Percentiles rank a stretch among this genome's conserved stretches.
phyloP scores from a whole-genome alignment of 2,329 filamentous ascomycete genomes.

The Colletotrichum sp. region DNA sequence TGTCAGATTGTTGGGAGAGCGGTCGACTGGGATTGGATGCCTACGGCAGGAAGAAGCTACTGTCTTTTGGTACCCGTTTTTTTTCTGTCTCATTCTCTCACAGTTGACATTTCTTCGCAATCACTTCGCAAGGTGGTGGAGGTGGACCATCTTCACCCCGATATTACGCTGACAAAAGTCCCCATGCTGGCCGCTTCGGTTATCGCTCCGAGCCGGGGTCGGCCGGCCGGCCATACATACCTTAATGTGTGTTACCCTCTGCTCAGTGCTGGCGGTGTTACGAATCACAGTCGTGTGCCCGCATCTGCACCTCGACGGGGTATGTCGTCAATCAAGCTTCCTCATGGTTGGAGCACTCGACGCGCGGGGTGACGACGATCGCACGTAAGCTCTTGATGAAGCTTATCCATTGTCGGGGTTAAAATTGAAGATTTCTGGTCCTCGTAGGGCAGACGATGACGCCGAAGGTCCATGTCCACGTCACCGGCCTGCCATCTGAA shows the following conservation, averaged over 20 bases:
- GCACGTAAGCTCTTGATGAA: constrained; percentile 16
- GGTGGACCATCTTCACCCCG: constrained; percentile 7
- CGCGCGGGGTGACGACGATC: constrained; percentile 14
- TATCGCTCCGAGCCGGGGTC: neutral
- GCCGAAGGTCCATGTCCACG: neutral
- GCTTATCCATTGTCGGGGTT: neutral
- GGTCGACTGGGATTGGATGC: neutral
- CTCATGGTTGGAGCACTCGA: neutral
- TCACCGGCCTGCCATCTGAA: neutral
- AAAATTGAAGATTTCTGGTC: neutral
- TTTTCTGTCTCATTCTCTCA: neutral
- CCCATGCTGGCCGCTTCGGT: neutral
- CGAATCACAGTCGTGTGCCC: constrained; percentile 4
- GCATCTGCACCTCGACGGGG: neutral
- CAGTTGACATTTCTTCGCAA: neutral
- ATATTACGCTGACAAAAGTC: constrained; percentile 18
- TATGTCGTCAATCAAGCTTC: constrained; percentile 8
- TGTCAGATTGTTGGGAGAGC: neutral
- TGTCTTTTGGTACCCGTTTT: neutral
- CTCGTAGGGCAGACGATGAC: neutral
- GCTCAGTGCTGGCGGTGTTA: neutral
- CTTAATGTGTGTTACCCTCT: neutral
- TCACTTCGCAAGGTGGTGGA: neutral
- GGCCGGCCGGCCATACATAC: neutral
- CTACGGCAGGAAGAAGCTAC: neutral